These are phyloP conservation scores for Penicillium sp. DNA, from an alignment of 2,329 filamentous ascomycete genomes.

Conservation along the genomic window DNA sequence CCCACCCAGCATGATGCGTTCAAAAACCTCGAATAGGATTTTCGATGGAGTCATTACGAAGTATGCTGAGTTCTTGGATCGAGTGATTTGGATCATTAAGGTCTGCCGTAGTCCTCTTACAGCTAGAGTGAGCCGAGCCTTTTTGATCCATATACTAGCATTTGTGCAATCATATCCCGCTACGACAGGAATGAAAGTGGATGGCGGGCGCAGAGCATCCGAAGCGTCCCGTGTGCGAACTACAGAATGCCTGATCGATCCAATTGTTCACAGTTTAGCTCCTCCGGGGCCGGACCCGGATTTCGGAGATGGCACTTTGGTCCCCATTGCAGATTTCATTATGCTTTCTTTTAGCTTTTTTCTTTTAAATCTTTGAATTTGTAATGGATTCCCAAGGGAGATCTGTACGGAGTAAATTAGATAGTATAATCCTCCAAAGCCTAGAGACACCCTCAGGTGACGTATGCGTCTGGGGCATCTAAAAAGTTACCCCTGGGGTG, in stretches of 20 bases:
- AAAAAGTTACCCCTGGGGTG: not conserved
- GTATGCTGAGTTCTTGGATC: not conserved
- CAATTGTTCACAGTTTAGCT: not conserved
- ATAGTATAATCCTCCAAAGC: too few species aligned
- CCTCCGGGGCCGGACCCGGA: not conserved
- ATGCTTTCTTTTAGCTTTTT: not conserved
- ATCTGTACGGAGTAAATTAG: not conserved
- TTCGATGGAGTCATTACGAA: not conserved
- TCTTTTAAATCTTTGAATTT: not conserved
- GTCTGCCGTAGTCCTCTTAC: constrained; percentile 3
- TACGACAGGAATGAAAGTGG: constrained; percentile 1
- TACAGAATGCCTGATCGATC: not conserved
- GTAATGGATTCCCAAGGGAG: too few species aligned
- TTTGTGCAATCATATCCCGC: not conserved
- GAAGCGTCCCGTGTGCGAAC: not conserved
- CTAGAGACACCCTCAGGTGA: not conserved
- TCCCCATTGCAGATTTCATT: not conserved
- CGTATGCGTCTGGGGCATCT: not conserved
- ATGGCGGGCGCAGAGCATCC: not conserved
- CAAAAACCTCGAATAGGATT: too few species aligned
- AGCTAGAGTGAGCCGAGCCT: constrained; percentile 6
- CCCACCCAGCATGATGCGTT: too few species aligned
- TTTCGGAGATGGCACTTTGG: not conserved
- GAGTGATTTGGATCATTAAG: constrained; percentile 9
- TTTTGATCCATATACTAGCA: not conserved